These are phyloP conservation scores for Trichothecium roseum DNA, from an alignment of 2,329 filamentous ascomycete genomes.

Conservation along the genomic window DNA sequence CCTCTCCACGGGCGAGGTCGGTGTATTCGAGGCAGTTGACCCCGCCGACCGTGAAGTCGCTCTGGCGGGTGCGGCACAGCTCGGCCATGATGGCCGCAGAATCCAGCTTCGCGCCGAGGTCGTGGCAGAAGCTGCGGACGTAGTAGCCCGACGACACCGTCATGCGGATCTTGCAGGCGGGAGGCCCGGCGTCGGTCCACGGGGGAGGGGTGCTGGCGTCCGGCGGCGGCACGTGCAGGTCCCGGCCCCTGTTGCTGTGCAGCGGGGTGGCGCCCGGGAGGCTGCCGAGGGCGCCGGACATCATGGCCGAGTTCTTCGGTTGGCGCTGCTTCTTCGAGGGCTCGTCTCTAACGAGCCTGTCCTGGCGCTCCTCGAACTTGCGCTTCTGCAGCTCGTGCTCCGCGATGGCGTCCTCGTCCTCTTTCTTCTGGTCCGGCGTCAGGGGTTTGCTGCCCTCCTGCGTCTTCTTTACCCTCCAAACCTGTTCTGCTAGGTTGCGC, in stretches of 20 bases:
- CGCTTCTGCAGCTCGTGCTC: conserved; percentile 48
- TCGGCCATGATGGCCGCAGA: conserved; percentile 82
- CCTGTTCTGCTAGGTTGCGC: conserved; percentile 64
- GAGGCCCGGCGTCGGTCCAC: conserved; percentile 53
- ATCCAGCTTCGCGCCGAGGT: conserved; percentile 71
- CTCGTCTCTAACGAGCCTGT: conserved; percentile 43
- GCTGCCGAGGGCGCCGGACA: conserved; percentile 47
- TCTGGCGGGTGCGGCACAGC: conserved; percentile 71
- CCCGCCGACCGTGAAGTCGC: conserved; percentile 62
- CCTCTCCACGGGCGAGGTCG: conserved; percentile 66
- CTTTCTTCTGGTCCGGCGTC: conserved; percentile 43
- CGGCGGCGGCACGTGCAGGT: conserved; percentile 32
- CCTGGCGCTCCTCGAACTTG: conserved; percentile 46
- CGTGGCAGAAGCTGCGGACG: conserved; percentile 86
- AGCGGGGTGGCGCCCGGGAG: conserved; percentile 29
- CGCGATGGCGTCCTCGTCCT: conserved; percentile 43
- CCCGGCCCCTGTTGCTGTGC: conserved; percentile 31
- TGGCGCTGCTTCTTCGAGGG: conserved; percentile 23
- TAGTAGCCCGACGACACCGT: conserved; percentile 96
- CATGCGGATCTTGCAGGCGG: conserved; percentile 77
- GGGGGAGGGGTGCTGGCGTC: conserved; percentile 39
- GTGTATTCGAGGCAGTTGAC: conserved; percentile 68
- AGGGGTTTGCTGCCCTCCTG: conserved; percentile 38
- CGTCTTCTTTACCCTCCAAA: conserved; percentile 51
- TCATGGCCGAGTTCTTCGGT: conserved; percentile 29